Conservation (phyloP, 2,329 filamentous ascomycete species). For the Aspergillus hortae region DNA sequence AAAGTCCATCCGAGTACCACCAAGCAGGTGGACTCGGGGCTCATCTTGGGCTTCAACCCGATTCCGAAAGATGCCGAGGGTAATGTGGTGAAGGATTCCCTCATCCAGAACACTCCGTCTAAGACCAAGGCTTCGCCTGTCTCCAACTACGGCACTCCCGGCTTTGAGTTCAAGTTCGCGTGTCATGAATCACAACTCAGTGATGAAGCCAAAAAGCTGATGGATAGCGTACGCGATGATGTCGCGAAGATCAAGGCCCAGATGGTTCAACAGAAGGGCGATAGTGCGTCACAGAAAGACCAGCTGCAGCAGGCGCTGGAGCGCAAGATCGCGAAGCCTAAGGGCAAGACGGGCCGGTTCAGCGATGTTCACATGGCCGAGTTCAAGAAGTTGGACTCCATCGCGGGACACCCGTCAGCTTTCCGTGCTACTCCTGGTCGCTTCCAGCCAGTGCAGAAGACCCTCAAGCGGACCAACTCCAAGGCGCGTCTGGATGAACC, state of each 20-base stretch:
- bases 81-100: slow-evolving; percentile 29
- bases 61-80: slow-evolving; percentile 52
- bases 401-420: slow-evolving; percentile 77
- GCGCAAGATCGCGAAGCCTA: slow-evolving; percentile 76
- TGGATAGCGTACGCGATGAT: slow-evolving; percentile 68
- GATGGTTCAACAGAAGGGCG: slow-evolving; percentile 60
- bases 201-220: slow-evolving; percentile 53
- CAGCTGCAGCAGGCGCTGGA: slow-evolving; percentile 35
- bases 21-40: slow-evolving; percentile 72
- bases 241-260: slow-evolving; percentile 67
- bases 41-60: slow-evolving; percentile 77
- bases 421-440: slow-evolving; percentile 53
- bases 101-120: slow-evolving; percentile 39
- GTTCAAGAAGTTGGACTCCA: slow-evolving; percentile 98
- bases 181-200: slow-evolving; percentile 44
- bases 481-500: slow-evolving; percentile 65
- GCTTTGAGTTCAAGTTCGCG: slow-evolving; percentile 46
- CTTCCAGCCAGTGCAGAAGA: slow-evolving; percentile 36
- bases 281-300: slow-evolving; percentile 47
- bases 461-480: slow-evolving; percentile 52
- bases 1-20: slow-evolving; percentile 71
- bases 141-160: slow-evolving; percentile 39
- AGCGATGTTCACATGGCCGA: slow-evolving; percentile 81
- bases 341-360: slow-evolving; percentile 72
- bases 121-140: slow-evolving; percentile 34